Evolutionary conservation across 495 filamentous ascomycete species (phyloP), one percentile per base, ranked within the genome.

Genomic region (Chlorociboria aeruginascens): DNA sequence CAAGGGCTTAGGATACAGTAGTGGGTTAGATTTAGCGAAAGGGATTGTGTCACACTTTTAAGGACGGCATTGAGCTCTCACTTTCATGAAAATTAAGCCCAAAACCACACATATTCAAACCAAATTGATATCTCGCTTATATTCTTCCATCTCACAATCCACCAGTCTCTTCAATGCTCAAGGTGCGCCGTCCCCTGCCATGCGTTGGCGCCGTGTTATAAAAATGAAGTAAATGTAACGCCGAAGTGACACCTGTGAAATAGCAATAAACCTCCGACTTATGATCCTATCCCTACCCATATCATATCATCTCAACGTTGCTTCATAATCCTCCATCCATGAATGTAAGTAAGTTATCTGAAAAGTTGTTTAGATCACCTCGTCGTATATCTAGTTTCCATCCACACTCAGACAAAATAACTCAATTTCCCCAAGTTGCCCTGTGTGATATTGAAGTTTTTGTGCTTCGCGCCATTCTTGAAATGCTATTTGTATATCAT

Each of bases 401-500:
- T 58, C 55, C 7, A 56, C 48, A 37, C 49, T 49, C 31, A 72
- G 63, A 58, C 73, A 76, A 61, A 71, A 89, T 10, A 95, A 77
- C 61, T 89, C 82, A 55, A 95, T 92, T 69, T 95, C 88, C 43
- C 83, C 85, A 38, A 89, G 76, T 50, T 80, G 72, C 13, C 78
- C 83, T 48, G 71, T 65, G 46, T 73, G 70, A 49, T 78, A 75
- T 61, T 73, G 72, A 14, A 77, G 76, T 14, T 73, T 73, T 52
- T 83, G 74, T 50, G 81, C 76, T 52, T 92, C 86, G 45, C 83
- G 79, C 83, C 87, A 95, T 53, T 89, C 88, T 64, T 89, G 79
- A 58, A 97, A 96, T 13, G 92, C 92, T 39, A 86, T 83, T 54
- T 88, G 84, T 17, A 98, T 90, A 48, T 95, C 92, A 54, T 98